Base-by-base conservation (phyloP, 495 filamentous ascomycete species). In the Hypoxylon fragiforme region DNA sequence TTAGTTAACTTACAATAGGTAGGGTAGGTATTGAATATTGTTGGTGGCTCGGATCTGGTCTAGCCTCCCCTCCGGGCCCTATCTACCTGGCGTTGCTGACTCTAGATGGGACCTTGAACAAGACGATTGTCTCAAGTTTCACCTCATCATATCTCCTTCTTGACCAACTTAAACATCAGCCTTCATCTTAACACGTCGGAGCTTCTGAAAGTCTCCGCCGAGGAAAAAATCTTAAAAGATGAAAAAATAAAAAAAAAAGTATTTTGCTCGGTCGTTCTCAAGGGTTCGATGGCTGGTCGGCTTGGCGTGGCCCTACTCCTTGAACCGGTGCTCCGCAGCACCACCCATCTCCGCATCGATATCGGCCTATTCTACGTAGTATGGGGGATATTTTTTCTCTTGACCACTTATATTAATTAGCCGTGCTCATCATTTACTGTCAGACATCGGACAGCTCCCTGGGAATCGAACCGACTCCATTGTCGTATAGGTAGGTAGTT, bases 391-490 rank as follows among this genome's bases (percentile, higher is more conserved):
- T 55, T 41, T 38, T 57, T 44, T 57, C n/a, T n/a, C n/a, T 28
- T 43, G 19, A 41, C 43, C 47, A 47, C 46, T 59, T 53, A 51
- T 53, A 56, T 55, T 52, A 60, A 62, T 54, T 57, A 56, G 37
- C 40, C 48, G 41, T 54, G 52, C 47, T 32, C 50, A 44, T 47
- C 51, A 45, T 34, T 20, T 55, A 57, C 60, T 51, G 52, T 60
- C 38, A 44, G 26, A 35, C 51, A 64, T 13, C 21, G 34, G 37
- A 28, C 37, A 53, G 31, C 53, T 43, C 41, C 45, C 41, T 50
- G 48, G 51, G 48, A 67, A 70, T 64, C 54, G 36, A 66, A 52
- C 66, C 64, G 64, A 66, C 54, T 65, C 56, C 36, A 44, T 56
- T 19, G 32, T 50, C 41, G 44, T 50, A 54, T 40, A n/a, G n/a